Conservation (phyloP, 192 early-diverging fungal genomes). For the Umbelopsis isabellina region DNA sequence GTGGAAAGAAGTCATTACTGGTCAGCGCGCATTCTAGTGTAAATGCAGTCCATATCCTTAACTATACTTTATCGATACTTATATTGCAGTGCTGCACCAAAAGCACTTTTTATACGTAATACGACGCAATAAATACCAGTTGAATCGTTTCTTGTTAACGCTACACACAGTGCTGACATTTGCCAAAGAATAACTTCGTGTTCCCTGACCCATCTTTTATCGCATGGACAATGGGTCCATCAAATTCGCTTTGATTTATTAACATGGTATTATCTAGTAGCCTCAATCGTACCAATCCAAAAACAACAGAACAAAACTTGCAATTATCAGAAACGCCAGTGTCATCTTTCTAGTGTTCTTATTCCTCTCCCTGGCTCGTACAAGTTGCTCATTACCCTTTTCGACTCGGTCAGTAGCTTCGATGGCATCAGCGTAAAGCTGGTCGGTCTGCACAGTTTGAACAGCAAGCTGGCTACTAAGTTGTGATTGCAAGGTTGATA, state of each 20-base stretch:
- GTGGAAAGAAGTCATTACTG: slow-evolving; percentile 51
- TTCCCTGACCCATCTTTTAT: too few species aligned
- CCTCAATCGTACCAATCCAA: slow-evolving; percentile 68
- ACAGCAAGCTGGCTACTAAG: slow-evolving; percentile 71
- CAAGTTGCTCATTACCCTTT: slow-evolving; percentile 68
- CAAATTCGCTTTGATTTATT: too few species aligned
- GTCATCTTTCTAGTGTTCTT: slow-evolving; percentile 74
- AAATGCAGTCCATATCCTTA: too few species aligned
- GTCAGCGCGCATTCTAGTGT: slow-evolving; percentile 44
- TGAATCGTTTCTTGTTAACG: too few species aligned
- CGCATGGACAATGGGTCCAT: too few species aligned
- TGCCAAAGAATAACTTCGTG: too few species aligned
- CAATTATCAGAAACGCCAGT: slow-evolving; percentile 67
- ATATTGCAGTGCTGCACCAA: too few species aligned
- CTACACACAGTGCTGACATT: too few species aligned
- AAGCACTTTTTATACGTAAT: too few species aligned
- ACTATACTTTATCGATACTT: too few species aligned
- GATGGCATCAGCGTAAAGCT: slow-evolving; percentile 70
- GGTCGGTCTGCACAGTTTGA: slow-evolving; percentile 75
- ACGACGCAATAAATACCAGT: too few species aligned
- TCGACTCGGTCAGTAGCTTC: slow-evolving; percentile 65
- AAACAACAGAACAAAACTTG: slow-evolving; percentile 74
- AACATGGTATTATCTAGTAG: too few species aligned
- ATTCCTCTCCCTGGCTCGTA: slow-evolving; percentile 67
- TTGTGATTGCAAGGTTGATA: slow-evolving; percentile 71